These are phyloP conservation scores for Linum trigynum DNA, from an alignment of 345 rosid genomes.

Conservation along the genomic window DNA sequence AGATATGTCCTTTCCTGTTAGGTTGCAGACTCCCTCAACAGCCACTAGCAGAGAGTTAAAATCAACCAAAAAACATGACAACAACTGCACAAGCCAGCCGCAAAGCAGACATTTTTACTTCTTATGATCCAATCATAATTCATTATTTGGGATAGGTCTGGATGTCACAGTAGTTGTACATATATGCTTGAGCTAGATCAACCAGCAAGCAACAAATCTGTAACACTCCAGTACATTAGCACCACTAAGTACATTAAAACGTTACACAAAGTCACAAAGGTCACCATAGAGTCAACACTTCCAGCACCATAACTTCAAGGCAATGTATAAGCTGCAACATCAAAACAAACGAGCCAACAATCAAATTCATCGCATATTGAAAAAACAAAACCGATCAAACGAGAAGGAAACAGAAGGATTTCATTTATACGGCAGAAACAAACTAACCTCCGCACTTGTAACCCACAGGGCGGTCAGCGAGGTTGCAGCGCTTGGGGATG, in stretches of 20 bases:
- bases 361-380: not conserved
- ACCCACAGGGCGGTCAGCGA: conserved; percentile 36
- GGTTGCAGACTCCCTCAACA: too few relatives aligned
- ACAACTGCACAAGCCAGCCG: too few relatives aligned
- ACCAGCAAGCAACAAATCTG: not conserved
- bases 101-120: too few relatives aligned
- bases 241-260: not conserved
- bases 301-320: not conserved
- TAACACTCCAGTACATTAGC: not conserved
- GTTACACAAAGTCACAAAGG: too few relatives aligned
- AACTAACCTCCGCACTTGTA: conserved; percentile 39
- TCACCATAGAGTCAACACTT: not conserved
- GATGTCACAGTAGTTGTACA: not conserved
- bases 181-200: not conserved
- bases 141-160: not conserved
- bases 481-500: conserved; percentile 40
- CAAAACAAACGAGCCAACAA: not conserved
- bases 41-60: too few relatives aligned
- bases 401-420: not conserved
- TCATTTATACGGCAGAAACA: too few relatives aligned
- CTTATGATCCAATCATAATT: too few relatives aligned
- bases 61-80: too few relatives aligned
- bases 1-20: too few relatives aligned
- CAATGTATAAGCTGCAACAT: not conserved
- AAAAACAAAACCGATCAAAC: too few relatives aligned